These are phyloP conservation scores for Cystofilobasidium bisporidii DNA, from an alignment of 768 basidiomycete species.

Conservation along the genomic window DNA sequence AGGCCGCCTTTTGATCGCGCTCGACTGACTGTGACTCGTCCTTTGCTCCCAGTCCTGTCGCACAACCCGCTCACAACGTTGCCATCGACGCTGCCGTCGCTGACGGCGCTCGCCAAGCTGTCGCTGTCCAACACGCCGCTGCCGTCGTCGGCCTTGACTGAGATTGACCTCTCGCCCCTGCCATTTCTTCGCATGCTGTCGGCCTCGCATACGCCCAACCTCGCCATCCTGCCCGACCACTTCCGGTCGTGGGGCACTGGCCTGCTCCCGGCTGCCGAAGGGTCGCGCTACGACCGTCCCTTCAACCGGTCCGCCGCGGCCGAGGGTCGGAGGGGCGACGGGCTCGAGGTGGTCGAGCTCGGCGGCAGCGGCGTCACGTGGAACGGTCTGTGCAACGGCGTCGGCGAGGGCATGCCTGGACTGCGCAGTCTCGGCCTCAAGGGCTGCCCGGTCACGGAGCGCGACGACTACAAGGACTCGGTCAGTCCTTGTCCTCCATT, in stretches of 20 bases:
- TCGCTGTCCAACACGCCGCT: conserved; percentile 19
- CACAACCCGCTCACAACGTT: conserved; percentile 22
- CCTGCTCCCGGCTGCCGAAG: conserved; percentile 3
- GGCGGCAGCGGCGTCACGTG: conserved; percentile 18
- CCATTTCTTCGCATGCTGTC: conserved; percentile 24
- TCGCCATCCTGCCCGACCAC: conserved; percentile 13
- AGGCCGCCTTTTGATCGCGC: not conserved
- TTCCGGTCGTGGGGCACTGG: conserved; percentile 25
- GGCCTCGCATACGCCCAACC: conserved; percentile 22
- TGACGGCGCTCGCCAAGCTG: conserved; percentile 19
- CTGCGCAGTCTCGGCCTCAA: conserved; percentile 26
- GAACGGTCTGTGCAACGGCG: conserved; percentile 2
- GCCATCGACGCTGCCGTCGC: conserved; percentile 14
- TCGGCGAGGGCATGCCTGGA: conserved; percentile 13
- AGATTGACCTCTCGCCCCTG: conserved; percentile 16
- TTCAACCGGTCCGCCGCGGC: conserved; percentile 7
- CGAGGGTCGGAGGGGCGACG: conserved; percentile 22
- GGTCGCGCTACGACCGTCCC: not conserved
- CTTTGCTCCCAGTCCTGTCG: conserved; percentile 16
- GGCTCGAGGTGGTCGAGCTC: conserved; percentile 27
- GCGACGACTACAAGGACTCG: conserved; percentile 19
- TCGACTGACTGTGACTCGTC: not conserved
- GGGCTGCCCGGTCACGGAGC: conserved; percentile 14
- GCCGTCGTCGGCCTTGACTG: not conserved
- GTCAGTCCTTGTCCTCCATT: conserved; percentile 18